Conservation (phyloP, 257 asterid species). For the Nicotiana noctiflora region DNA sequence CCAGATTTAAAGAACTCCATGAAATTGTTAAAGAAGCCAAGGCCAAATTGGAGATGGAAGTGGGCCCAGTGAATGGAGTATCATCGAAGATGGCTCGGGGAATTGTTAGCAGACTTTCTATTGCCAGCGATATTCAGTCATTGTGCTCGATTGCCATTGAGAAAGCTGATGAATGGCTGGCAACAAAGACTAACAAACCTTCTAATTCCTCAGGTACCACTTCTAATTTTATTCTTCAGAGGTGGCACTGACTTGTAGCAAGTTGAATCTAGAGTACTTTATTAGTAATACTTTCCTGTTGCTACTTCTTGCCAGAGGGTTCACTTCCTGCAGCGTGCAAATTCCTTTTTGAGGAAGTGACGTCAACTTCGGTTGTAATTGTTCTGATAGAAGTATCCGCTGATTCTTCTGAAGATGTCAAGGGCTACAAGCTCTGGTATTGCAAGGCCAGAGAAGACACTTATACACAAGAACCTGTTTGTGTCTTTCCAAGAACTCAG, state of each 20-base stretch:
- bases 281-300: neutral
- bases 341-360: conserved; percentile 73
- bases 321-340: conserved; percentile 83
- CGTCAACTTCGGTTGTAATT: conserved; percentile 58
- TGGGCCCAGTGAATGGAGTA: conserved; percentile 78
- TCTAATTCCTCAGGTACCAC: conserved; percentile 37
- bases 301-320: conserved; percentile 44
- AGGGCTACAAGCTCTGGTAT: conserved; percentile 90
- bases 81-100: conserved; percentile 91
- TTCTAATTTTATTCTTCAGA: conserved; percentile 5
- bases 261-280: neutral
- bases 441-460: conserved; percentile 64
- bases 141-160: conserved; percentile 79
- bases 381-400: conserved; percentile 59
- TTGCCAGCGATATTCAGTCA: conserved; percentile 63
- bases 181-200: conserved; percentile 32
- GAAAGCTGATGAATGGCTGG: conserved; percentile 62
- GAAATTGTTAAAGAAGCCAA: conserved; percentile 67
- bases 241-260: neutral
- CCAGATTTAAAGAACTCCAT: conserved; percentile 71
- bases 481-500: conserved; percentile 61
- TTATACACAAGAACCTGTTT: conserved; percentile 60
- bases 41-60: conserved; percentile 74
- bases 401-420: conserved; percentile 33
- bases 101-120: conserved; percentile 76